Evolutionary conservation across 768 basidiomycete genomes (phyloP).

Genomic region (Boletus reticulatus): DNA sequence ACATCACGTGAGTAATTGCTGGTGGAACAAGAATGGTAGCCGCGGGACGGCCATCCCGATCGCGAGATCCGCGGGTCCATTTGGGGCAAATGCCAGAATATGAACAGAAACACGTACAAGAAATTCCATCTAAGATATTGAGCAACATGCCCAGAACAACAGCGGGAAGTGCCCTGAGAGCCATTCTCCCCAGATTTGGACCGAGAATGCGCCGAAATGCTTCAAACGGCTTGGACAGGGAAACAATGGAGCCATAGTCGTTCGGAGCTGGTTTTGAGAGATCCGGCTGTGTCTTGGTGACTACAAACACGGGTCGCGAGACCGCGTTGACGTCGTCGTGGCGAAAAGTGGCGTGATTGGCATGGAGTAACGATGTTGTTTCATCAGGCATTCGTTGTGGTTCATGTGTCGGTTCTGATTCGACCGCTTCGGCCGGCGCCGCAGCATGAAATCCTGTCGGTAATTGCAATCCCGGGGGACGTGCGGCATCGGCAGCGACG

Average conservation of each 20-base stretch:
- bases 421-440: not conserved
- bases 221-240: conserved; percentile 5
- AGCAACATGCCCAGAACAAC: conserved; percentile 81
- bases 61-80: not conserved
- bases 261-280: conserved; percentile 2
- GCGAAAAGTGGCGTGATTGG: conserved; percentile 6
- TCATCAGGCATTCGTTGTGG: conserved; percentile 10
- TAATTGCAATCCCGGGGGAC: not conserved
- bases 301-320: not conserved
- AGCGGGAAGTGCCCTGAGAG: conserved; percentile 62
- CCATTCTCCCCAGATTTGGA: conserved; percentile 18
- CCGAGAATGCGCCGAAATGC: conserved; percentile 7
- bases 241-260: conserved; percentile 12
- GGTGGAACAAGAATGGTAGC: not conserved
- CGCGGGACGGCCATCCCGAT: not conserved
- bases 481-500: not conserved
- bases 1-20: conserved; percentile 3
- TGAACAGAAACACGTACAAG: conserved; percentile 52
- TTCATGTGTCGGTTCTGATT: not conserved
- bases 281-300: conserved; percentile 5
- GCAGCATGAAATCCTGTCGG: not conserved
- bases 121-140: conserved; percentile 92
- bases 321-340: conserved; percentile 1
- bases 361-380: conserved; percentile 16
- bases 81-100: not conserved